Evolutionary conservation across 2,329 filamentous ascomycete genomes (phyloP), one percentile per base, ranked within the genome.

Genomic region (Monilinia polystroma): DNA sequence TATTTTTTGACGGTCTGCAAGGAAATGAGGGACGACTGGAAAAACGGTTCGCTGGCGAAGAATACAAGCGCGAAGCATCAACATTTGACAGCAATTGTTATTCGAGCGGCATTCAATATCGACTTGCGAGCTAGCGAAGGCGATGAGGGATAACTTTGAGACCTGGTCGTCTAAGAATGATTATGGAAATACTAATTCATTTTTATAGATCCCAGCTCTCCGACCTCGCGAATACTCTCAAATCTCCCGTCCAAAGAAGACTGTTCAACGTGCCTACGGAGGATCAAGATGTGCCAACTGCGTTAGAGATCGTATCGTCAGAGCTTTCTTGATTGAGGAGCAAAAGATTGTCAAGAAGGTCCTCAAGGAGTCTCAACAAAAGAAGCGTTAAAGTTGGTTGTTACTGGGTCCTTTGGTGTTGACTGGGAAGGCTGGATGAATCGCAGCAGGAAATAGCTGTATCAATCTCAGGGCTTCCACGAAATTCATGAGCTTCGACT

Each of bases 331-430:
- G 81, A 98, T 99, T 75, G 96, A 99, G 87, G 95, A 99, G 89
- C 95, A 99, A 88, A 99, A 99, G 92, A 98, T 99, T 78, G 95
- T 99, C 84, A 99, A 99, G 93, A 99, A 99, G 92, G 95, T 99
- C 78, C 88, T 98, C 81, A 97, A 97, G 91, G 94, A 98, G 87
- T 88, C 86, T 72, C 92, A 96, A 85, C 90, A 92, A 86, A 88
- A 77, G 74, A 76, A 75, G 71, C 73, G 71, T 73, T 76, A 76
- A 72, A 69, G 63, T 62, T 60, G 70, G 68, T 69, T 70, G 70
- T 49, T 70, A 71, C 66, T 68, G 72, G 71, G 73, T 76, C 71
- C 71, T 73, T 75, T 74, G 72, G 74, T 67, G 75, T 75, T 72
- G 69, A 72, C 70, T 72, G 73, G 75, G 71, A 66, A 70, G 70